A percentile compares a stretch with the other conserved stretches of the same genome.
Evolutionary conservation across 108 stramenopile species (phyloP).

Genomic region (Skeletonema costatum): DNA sequence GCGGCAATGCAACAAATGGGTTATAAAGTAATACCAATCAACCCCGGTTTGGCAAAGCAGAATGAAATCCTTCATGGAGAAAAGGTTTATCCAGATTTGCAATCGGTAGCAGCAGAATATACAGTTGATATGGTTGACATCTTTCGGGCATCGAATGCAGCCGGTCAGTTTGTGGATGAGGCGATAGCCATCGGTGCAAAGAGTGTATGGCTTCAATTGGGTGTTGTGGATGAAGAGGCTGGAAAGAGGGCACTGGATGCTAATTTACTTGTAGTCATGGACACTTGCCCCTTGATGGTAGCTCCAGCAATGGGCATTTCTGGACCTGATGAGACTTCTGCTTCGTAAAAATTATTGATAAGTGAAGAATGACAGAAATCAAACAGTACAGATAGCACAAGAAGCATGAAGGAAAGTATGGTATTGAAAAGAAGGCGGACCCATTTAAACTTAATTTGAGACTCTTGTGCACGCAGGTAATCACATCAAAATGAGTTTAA

Average conservation of each 20-base stretch:
- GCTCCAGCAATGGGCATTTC: constrained; percentile 62
- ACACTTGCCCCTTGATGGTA: constrained; percentile 75
- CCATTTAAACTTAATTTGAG: no score
- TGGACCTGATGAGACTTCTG: constrained; percentile 30
- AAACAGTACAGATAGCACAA: no score
- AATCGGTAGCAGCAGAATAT: constrained; percentile 51
- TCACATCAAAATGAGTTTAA: no score
- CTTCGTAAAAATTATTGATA: not conserved
- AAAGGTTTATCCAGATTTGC: constrained; percentile 63
- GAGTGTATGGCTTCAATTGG: constrained; percentile 83
- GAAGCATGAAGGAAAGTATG: not conserved
- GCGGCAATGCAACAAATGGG: constrained; percentile 49
- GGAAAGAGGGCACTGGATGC: constrained; percentile 69
- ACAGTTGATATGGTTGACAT: constrained; percentile 85
- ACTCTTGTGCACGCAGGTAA: no score
- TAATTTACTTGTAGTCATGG: constrained; percentile 78
- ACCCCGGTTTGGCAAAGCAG: constrained; percentile 71
- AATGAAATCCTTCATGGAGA: constrained; percentile 66
- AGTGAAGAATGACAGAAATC: not conserved
- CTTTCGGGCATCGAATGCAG: constrained; percentile 70
- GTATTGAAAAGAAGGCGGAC: not conserved
- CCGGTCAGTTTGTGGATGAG: constrained; percentile 78
- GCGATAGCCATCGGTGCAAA: constrained; percentile 75
- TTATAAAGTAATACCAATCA: constrained; percentile 83
- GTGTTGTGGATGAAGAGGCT: constrained; percentile 79